Evolutionary conservation across 331 rosid species (phyloP).

Genomic region (Quercus lobata): DNA sequence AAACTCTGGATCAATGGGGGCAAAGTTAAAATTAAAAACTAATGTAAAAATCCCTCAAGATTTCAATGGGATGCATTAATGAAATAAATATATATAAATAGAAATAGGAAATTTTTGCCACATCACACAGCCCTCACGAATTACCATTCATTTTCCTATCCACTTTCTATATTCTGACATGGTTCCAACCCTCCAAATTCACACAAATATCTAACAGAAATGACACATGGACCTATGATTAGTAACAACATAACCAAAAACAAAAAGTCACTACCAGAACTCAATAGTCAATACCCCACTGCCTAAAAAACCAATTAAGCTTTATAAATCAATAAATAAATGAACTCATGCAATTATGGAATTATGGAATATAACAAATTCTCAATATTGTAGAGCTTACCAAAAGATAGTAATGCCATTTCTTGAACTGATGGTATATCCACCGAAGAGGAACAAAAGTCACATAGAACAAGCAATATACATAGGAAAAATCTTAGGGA

Average conservation of each 20-base stretch:
- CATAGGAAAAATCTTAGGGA: slow-evolving; percentile 72
- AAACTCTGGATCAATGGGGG: neutral
- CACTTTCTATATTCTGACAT: neutral
- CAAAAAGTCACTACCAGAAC: neutral
- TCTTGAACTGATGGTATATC: slow-evolving; percentile 89
- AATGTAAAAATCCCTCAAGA: neutral
- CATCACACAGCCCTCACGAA: neutral
- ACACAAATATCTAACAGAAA: neutral
- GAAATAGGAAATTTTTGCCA: neutral
- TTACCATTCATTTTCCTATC: neutral
- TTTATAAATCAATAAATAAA: neutral
- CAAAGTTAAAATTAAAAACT: neutral
- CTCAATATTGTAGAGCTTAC: slow-evolving; percentile 33
- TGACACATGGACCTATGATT: neutral
- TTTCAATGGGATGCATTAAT: too few relatives aligned
- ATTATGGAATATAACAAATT: neutral
- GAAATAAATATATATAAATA: neutral
- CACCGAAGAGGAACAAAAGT: slow-evolving; percentile 89
- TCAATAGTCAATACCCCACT: neutral
- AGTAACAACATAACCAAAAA: neutral
- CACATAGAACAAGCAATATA: slow-evolving; percentile 72
- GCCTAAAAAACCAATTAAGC: neutral
- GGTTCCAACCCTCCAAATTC: neutral
- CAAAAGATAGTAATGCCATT: slow-evolving; percentile 98
- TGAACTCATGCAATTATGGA: neutral